Percentiles rank a stretch among this genome's conserved stretches.
phyloP scores from a whole-genome alignment of 176 grass and related monocot genomes.

The Eragrostis nindensis region DNA sequence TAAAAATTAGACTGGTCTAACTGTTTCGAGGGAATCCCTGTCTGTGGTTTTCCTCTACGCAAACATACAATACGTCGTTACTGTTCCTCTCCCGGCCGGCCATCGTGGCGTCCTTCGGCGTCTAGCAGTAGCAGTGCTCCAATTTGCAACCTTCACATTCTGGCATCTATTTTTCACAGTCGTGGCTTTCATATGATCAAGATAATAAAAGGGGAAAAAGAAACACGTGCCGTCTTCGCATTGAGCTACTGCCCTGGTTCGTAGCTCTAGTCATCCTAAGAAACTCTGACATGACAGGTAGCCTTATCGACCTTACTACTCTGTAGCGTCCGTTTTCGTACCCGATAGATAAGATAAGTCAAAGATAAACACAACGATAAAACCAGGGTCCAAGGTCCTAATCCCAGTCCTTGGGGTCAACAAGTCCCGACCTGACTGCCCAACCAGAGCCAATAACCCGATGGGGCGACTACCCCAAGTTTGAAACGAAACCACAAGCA shows the following conservation, averaged over 20 bases:
- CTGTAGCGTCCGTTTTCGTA: background rate
- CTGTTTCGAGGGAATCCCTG: background rate
- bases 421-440: background rate
- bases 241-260: background rate
- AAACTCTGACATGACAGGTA: background rate
- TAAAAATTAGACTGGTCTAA: no score
- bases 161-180: background rate
- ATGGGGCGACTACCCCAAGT: slow-evolving; percentile 23
- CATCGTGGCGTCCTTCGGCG: background rate
- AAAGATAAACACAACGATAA: slow-evolving; percentile 15
- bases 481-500: slow-evolving; percentile 31
- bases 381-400: slow-evolving; percentile 19
- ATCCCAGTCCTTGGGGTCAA: slow-evolving; percentile 6
- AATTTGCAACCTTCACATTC: background rate
- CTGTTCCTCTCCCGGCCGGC: background rate
- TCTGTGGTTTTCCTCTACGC: background rate
- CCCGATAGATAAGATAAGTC: background rate
- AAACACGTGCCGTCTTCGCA: background rate
- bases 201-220: background rate
- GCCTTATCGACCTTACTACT: background rate
- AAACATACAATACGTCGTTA: background rate
- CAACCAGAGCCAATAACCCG: background rate
- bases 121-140: background rate
- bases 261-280: background rate
- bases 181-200: slow-evolving; percentile 5